Evolutionary conservation across 2,329 filamentous ascomycete genomes (phyloP), one percentile per base, ranked within the genome.

Genomic region (Trichoderma gracile): DNA sequence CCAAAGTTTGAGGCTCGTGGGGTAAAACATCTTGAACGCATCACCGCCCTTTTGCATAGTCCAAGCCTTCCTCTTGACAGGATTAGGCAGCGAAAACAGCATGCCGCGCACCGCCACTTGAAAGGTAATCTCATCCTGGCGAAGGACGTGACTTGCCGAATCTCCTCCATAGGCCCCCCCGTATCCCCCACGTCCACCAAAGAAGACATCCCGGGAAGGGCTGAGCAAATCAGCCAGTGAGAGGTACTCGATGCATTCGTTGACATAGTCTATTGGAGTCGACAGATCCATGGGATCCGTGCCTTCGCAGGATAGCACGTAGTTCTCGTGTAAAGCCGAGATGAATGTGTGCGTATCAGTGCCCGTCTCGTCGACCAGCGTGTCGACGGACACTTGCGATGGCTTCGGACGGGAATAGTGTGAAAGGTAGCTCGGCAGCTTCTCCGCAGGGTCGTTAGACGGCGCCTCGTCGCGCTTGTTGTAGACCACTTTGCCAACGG

Each of bases 51-150:
- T 81, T 75, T 71, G 78, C 70, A 73, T 71, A 72, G 79, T 69
- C 71, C 75, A 72, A 70, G 80, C 74, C 81, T 82, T 83, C n/a
- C 88, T 84, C 74, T 91, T 94, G 10, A 99, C 95, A 0, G 94
- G 94, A 70, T 86, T 86, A 1, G 95, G 95, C 2, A 99, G 82
- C 10, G 88, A 89, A 74, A 96, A 96, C 0, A 97, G 78, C 56
- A 98, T 78, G 0, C 95, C 95, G 14, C 93, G 87, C 0, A 96
- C 91, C 5, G 93, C 93, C 19, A 94, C 88, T 69, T 99, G 92
- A 68, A 97, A 98, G 25, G 90, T 89, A 73, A 99, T 93, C 73
- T 99, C 95, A 68, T 97, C 93, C 76, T 98, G 94, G 7, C 93
- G 88, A 10, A 98, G 78, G 15, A 89, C 83, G 66, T 97, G 94